Evolutionary conservation across 805 yeast genomes (phyloP), one percentile per base, ranked within the genome.

Genomic region (Candida xiaguanensis): DNA sequence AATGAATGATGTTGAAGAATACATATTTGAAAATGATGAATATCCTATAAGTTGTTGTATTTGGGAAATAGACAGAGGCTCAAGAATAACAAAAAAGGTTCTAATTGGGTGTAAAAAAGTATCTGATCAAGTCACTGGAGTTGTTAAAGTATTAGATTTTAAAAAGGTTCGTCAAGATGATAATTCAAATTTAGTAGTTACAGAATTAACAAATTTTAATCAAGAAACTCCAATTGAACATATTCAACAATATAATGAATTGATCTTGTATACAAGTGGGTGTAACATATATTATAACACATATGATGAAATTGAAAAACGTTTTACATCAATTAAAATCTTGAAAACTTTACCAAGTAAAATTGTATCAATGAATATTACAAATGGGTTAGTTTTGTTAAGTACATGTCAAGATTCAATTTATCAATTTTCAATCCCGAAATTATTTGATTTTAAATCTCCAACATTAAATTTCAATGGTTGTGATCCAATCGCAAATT

Each of bases 381-480:
- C 31, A 5, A 31, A 46, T 7, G 47, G 50, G 26, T 40, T 36
- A 23, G 36, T 55, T 13, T 45, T 54, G 30, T 58, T 63, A 19
- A 60, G 56, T 24, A 66, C 73, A 2, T 53, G 51, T 17, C 48
- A 48, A 32, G 73, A 68, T 43, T 68, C 74, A 1, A 43, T 64
- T 0, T 56, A 49, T 34, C 59, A 52, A 26, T 66, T 66, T 42
- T 38, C 38, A 12, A 54, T 54, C 19, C 27, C 28, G 2, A 32
- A 26, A 17, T 5, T 38, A 11, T 31, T 29, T 15, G 24, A 15
- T 24, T 34, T 12, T 37, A 34, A 4, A 48, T 26, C 11, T 20
- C 14, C 15, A 15, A 43, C 34, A 35, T 36, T 30, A 14, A 31
- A 31, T 34, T 54, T 49, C 7, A 27, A 35, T 23, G 52, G 53